phyloP scores from a whole-genome alignment of 2,329 filamentous ascomycete genomes.

The Cladosporium colombiae region DNA sequence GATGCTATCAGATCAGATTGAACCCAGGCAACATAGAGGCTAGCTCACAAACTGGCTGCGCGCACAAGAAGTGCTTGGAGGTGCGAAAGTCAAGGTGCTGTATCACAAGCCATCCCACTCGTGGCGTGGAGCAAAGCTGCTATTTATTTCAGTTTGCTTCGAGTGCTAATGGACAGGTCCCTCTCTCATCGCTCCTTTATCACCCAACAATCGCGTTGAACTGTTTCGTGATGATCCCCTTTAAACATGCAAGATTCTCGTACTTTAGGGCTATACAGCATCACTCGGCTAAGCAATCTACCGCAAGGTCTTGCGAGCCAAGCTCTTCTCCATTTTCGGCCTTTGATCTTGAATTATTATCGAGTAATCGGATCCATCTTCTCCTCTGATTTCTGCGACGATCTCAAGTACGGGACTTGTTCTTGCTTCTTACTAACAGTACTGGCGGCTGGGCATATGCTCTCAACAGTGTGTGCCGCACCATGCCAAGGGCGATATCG shows the following conservation, averaged over 20 bases:
- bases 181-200: neutral
- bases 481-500: slow-evolving; percentile 21
- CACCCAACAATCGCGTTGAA: neutral
- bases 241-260: neutral
- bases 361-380: slow-evolving; percentile 21
- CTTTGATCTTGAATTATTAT: slow-evolving; percentile 17
- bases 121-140: neutral
- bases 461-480: neutral
- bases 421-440: neutral
- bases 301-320: slow-evolving; percentile 15
- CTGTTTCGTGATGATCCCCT: neutral
- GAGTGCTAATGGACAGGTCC: neutral
- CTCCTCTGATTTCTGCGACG: slow-evolving; percentile 4
- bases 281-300: neutral
- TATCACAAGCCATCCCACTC: neutral
- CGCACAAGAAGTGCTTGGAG: neutral
- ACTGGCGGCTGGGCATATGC: slow-evolving; percentile 15
- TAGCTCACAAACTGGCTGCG: neutral
- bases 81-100: neutral
- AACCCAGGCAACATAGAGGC: neutral
- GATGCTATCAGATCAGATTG: neutral
- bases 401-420: neutral
- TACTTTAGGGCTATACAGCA: neutral
- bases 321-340: neutral
- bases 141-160: neutral